A percentile compares a stretch with the other conserved stretches of the same genome.
Evolutionary conservation across 2,329 filamentous ascomycete species (phyloP).

Genomic region (Pseudogymnoascus sp.): DNA sequence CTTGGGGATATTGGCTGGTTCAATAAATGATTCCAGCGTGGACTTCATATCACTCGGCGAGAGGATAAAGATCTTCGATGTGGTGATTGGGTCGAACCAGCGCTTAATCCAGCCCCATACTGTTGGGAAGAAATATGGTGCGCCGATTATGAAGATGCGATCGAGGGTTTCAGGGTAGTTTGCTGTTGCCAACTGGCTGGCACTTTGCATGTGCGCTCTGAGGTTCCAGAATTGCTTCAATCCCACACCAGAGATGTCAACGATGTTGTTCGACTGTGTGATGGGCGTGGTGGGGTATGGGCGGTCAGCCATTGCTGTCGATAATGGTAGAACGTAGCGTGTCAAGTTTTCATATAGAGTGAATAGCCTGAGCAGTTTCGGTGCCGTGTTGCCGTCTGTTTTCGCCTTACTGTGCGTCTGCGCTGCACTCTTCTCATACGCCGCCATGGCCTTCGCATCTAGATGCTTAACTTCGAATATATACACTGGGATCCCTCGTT

Average conservation of each 20-base stretch:
- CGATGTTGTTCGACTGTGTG: constrained; percentile 88
- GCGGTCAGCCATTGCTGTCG: constrained; percentile 65
- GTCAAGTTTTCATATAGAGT: constrained; percentile 91
- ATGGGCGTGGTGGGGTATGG: constrained; percentile 74
- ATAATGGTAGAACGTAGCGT: constrained; percentile 77
- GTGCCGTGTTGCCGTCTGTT: constrained; percentile 56
- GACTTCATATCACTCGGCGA: constrained; percentile 62
- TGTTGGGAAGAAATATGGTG: constrained; percentile 82
- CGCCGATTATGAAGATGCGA: constrained; percentile 72
- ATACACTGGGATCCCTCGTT: constrained; percentile 84
- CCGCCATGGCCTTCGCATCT: constrained; percentile 70
- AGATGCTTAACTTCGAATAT: constrained; percentile 80
- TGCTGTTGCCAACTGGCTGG: constrained; percentile 77
- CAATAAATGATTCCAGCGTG: constrained; percentile 74
- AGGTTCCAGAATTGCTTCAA: constrained; percentile 95
- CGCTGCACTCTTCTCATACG: constrained; percentile 61
- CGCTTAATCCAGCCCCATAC: constrained; percentile 94
- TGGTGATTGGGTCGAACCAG: constrained; percentile 91
- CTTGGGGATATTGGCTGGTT: constrained; percentile 74
- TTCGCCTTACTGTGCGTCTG: constrained; percentile 53
- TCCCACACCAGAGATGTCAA: constrained; percentile 81
- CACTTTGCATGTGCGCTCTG: constrained; percentile 88
- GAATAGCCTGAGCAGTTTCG: constrained; percentile 77
- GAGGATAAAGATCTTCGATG: constrained; percentile 94
- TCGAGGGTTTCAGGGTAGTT: constrained; percentile 94